Evolutionary conservation across 768 basidiomycete species (phyloP).

Genomic region (Russula sp.): DNA sequence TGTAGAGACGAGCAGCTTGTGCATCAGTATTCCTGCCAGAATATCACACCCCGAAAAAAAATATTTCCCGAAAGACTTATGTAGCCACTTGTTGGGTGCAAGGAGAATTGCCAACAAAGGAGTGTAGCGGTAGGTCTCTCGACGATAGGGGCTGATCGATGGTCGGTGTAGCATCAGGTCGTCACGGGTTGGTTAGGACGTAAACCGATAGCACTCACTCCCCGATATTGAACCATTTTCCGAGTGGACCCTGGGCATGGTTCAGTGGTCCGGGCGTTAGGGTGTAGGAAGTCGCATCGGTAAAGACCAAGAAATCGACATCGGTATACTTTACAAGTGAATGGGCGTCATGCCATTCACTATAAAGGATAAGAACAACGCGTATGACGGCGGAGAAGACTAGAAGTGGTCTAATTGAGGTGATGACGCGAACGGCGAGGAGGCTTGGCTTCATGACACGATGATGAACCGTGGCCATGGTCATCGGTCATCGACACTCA

Average conservation of each 20-base stretch:
- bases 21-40: constrained; percentile 66
- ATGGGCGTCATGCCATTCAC: constrained; percentile 82
- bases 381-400: constrained; percentile 50
- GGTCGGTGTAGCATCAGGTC: background rate
- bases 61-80: constrained; percentile 86
- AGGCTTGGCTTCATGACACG: background rate
- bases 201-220: constrained; percentile 49
- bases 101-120: constrained; percentile 82
- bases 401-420: constrained; percentile 48
- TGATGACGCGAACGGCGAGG: background rate
- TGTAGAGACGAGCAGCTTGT: constrained; percentile 46
- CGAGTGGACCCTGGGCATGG: constrained; percentile 54
- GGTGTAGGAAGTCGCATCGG: constrained; percentile 77
- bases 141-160: constrained; percentile 67
- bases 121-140: constrained; percentile 95
- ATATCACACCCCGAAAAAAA: constrained; percentile 83
- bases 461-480: background rate
- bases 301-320: constrained; percentile 93
- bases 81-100: constrained; percentile 71
- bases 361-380: constrained; percentile 68
- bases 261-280: constrained; percentile 42
- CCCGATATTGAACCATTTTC: constrained; percentile 44
- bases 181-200: background rate
- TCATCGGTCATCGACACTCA: background rate
- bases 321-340: constrained; percentile 95